These are phyloP conservation scores for Multifurca ochricompacta DNA, from an alignment of 768 basidiomycete species.

Conservation along the genomic window DNA sequence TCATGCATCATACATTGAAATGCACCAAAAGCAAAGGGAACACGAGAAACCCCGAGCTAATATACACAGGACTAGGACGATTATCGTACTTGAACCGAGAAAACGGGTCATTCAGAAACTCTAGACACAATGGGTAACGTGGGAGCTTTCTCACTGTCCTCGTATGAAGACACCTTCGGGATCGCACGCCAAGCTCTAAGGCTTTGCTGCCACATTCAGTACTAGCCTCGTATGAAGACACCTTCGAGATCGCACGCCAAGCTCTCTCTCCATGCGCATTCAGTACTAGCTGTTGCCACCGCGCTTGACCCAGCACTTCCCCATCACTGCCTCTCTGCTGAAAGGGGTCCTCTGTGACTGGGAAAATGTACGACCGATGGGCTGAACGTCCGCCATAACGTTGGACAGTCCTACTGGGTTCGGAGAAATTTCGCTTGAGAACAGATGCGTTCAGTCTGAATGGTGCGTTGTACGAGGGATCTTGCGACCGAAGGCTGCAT, in stretches of 20 bases:
- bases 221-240: no score
- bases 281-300: constrained; percentile 13
- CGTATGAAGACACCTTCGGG: no score
- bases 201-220: constrained; percentile 1
- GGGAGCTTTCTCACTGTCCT: background rate
- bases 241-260: no score
- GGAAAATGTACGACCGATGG: background rate
- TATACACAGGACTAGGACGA: background rate
- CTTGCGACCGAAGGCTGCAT: background rate
- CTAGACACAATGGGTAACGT: background rate
- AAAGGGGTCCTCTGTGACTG: background rate
- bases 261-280: no score
- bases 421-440: background rate
- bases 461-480: background rate
- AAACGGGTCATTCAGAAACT: background rate
- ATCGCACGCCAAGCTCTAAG: no score
- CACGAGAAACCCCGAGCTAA: background rate
- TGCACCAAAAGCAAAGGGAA: background rate
- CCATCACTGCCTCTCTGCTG: background rate
- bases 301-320: constrained; percentile 1
- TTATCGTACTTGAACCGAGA: background rate
- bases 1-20: background rate
- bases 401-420: background rate
- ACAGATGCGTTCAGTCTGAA: background rate
- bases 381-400: background rate